These are phyloP conservation scores for Candida broadrunensis DNA, from an alignment of 805 yeast genomes.

Conservation along the genomic window DNA sequence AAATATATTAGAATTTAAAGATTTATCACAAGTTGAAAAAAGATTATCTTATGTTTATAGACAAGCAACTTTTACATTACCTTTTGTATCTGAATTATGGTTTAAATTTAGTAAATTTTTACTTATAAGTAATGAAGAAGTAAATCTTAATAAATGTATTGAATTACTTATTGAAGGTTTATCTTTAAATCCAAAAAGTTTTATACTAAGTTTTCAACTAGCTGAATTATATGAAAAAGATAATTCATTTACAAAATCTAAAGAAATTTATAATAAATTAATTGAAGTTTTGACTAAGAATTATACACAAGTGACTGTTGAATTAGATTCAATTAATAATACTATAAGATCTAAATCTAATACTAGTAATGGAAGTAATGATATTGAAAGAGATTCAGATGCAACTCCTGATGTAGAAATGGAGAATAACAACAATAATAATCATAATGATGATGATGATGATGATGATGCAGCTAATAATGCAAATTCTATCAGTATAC, in stretches of 20 bases:
- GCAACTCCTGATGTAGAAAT: background rate
- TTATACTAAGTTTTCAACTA: slow-evolving; percentile 60
- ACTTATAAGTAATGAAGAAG: slow-evolving; percentile 29
- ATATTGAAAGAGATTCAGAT: slow-evolving; percentile 10
- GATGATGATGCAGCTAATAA: slow-evolving; percentile 18
- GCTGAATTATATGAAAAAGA: slow-evolving; percentile 70
- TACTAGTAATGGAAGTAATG: slow-evolving; percentile 7
- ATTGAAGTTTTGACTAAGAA: slow-evolving; percentile 43
- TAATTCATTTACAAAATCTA: slow-evolving; percentile 48
- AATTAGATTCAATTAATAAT: slow-evolving; percentile 19
- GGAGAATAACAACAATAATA: too few relatives aligned
- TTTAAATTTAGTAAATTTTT: slow-evolving; percentile 51
- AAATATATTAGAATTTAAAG: slow-evolving; percentile 63
- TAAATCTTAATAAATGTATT: slow-evolving; percentile 38
- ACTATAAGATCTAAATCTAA: slow-evolving; percentile 8
- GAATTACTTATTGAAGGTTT: slow-evolving; percentile 55
- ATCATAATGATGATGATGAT: slow-evolving; percentile 8
- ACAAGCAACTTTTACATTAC: slow-evolving; percentile 60
- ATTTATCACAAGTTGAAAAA: slow-evolving; percentile 40
- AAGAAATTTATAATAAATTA: slow-evolving; percentile 47
- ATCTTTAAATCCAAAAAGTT: slow-evolving; percentile 65
- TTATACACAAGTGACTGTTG: slow-evolving; percentile 23
- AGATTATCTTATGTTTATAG: slow-evolving; percentile 72
- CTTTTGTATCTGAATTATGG: slow-evolving; percentile 76
- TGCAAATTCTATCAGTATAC: slow-evolving; percentile 1